phyloP scores from a whole-genome alignment of 202 grass and related monocot genomes.

The Schoenoplectus tabernaemontani region DNA sequence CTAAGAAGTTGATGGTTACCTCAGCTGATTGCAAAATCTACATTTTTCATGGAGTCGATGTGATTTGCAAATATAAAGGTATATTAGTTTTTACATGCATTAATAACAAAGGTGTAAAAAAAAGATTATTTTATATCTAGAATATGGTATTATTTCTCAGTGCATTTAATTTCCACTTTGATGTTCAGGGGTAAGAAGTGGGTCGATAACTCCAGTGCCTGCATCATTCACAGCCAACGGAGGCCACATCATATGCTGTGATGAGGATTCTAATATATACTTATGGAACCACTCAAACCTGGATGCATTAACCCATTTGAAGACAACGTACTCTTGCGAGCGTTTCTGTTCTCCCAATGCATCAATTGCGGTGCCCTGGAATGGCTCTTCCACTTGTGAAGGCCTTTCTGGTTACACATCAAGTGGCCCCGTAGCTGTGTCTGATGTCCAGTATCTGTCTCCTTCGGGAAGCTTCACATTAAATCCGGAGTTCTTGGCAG shows the following conservation, averaged over 20 bases:
- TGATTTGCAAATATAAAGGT: conserved; percentile 92
- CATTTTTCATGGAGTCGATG: conserved; percentile 59
- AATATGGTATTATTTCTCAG: background rate
- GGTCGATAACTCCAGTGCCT: conserved; percentile 45
- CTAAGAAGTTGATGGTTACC: conserved; percentile 72
- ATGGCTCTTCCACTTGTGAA: conserved; percentile 34
- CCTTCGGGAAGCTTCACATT: conserved; percentile 57
- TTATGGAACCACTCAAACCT: conserved; percentile 64
- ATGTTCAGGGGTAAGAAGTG: conserved; percentile 51
- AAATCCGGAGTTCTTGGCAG: conserved; percentile 45
- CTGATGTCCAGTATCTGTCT: conserved; percentile 27
- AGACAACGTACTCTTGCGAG: conserved; percentile 71
- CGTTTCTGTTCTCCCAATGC: conserved; percentile 60
- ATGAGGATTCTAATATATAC: conserved; percentile 75
- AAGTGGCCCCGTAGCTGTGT: conserved; percentile 17
- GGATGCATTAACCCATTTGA: conserved; percentile 45
- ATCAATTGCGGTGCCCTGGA: conserved; percentile 83
- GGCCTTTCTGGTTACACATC: conserved; percentile 24
- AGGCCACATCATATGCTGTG: conserved; percentile 60
- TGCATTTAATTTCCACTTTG: background rate
- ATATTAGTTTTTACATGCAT: conserved; percentile 13
- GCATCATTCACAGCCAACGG: conserved; percentile 83
- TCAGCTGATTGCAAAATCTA: conserved; percentile 82
- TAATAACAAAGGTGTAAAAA: background rate
- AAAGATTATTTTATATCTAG: background rate